Evolutionary conservation across 768 basidiomycete species (phyloP).

Genomic region (Tricholoma sp.): DNA sequence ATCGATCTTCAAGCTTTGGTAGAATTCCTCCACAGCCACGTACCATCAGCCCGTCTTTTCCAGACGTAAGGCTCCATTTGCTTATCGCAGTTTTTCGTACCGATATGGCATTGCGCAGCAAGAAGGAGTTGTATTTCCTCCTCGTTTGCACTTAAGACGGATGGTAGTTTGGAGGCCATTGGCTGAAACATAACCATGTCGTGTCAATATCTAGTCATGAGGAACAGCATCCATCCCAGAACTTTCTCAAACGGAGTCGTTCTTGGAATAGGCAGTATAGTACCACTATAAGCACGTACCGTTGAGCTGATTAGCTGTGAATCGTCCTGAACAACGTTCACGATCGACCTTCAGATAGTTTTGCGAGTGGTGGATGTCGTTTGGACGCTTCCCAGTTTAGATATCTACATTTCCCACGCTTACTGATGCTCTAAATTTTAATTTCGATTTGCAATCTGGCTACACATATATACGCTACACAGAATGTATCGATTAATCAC

Average conservation of each 20-base stretch:
- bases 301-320: slow-evolving; percentile 34
- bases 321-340: slow-evolving; percentile 44
- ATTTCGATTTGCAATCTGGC: too few relatives aligned
- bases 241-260: slow-evolving; percentile 23
- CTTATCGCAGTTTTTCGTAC: slow-evolving; percentile 99
- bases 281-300: slow-evolving; percentile 31
- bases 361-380: slow-evolving; percentile 27
- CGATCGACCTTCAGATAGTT: slow-evolving; percentile 32
- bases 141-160: slow-evolving; percentile 89
- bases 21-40: slow-evolving; percentile 23
- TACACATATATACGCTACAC: too few relatives aligned
- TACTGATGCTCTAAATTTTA: not conserved
- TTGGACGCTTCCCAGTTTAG: slow-evolving; percentile 26
- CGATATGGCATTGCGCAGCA: slow-evolving; percentile 94
- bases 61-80: slow-evolving; percentile 98
- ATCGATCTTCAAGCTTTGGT: slow-evolving; percentile 2
- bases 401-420: slow-evolving; percentile 30
- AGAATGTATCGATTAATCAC: too few relatives aligned
- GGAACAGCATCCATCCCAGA: slow-evolving; percentile 39
- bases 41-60: slow-evolving; percentile 94
- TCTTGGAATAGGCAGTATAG: slow-evolving; percentile 22
- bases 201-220: slow-evolving; percentile 32
- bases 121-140: slow-evolving; percentile 96
- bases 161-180: slow-evolving; percentile 89
- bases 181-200: slow-evolving; percentile 29